These are phyloP conservation scores for Phaeoacremonium minimum DNA, from an alignment of 2,329 filamentous ascomycete species.

Conservation along the genomic window DNA sequence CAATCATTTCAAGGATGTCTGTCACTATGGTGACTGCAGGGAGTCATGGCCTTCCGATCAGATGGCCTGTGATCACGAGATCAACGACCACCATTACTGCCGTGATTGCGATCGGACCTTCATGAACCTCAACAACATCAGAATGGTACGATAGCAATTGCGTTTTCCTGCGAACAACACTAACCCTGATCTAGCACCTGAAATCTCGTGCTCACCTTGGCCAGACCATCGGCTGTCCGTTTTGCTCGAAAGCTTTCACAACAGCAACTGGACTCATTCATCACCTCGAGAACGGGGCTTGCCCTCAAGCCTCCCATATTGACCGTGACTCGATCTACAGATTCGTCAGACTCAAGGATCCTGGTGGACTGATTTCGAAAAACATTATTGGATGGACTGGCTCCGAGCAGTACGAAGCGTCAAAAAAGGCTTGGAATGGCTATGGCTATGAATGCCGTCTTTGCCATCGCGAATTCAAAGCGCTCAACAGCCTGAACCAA, in stretches of 20 bases:
- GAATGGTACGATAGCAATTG: constrained; percentile 19
- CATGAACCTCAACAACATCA: constrained; percentile 15
- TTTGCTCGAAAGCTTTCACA: constrained; percentile 40
- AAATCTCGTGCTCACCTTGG: constrained; percentile 47
- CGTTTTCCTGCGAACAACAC: not conserved
- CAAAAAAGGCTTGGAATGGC: constrained; percentile 35
- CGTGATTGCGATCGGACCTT: constrained; percentile 5
- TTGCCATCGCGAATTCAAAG: constrained; percentile 40
- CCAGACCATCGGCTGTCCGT: constrained; percentile 43
- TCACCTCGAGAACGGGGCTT: constrained; percentile 53
- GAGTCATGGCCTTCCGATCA: constrained; percentile 1
- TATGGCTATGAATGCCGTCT: constrained; percentile 46
- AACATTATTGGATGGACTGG: constrained; percentile 42
- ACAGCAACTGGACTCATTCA: constrained; percentile 50
- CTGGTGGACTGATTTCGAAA: constrained; percentile 42
- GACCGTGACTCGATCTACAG: constrained; percentile 44
- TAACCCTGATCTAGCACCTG: constrained; percentile 40
- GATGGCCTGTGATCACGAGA: constrained; percentile 1
- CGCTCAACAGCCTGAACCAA: constrained; percentile 32
- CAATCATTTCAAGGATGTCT: not conserved
- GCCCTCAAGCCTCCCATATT: constrained; percentile 35
- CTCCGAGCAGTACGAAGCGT: constrained; percentile 30
- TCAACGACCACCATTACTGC: constrained; percentile 5
- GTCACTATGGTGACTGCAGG: not conserved
- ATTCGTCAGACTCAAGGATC: constrained; percentile 40